A percentile compares a stretch with the other conserved stretches of the same genome.
Conservation (phyloP, 352 stramenopile genomes). For the Globisporangium cederbergense region DNA sequence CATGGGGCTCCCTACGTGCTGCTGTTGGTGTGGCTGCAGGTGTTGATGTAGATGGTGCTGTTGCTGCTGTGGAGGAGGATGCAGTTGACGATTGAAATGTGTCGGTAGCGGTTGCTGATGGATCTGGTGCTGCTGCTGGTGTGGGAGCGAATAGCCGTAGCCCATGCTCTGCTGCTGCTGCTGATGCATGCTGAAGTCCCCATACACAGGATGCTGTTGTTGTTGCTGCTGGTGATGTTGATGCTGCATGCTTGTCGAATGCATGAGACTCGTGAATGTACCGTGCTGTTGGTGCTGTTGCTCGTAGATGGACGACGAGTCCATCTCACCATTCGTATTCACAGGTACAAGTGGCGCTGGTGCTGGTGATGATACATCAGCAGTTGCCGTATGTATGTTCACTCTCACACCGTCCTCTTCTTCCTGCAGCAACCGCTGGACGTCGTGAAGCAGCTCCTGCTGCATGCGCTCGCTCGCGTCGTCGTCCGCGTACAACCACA, state of each 20-base stretch:
- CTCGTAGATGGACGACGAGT: neutral
- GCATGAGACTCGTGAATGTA: constrained; percentile 3
- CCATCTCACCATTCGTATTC: neutral
- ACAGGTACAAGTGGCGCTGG: neutral
- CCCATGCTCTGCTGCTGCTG: neutral
- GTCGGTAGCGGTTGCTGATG: constrained; percentile 15
- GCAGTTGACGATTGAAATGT: constrained; percentile 9
- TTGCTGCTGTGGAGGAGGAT: constrained; percentile 12
- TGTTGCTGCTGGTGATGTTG: neutral
- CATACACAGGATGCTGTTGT: neutral
- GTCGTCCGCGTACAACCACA: constrained; percentile 39
- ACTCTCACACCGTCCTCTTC: constrained; percentile 24
- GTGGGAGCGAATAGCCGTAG: neutral
- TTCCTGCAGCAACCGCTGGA: constrained; percentile 38
- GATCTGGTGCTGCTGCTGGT: neutral
- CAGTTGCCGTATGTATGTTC: neutral
- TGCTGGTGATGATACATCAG: neutral
- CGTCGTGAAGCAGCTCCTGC: constrained; percentile 39
- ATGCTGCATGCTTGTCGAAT: neutral
- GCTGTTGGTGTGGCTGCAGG: constrained; percentile 2
- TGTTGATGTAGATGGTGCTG: constrained; percentile 14
- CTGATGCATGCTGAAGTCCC: constrained; percentile 1
- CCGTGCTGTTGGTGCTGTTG: neutral
- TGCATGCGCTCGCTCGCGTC: constrained; percentile 53
- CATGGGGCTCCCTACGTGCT: neutral